These are phyloP conservation scores for Torulaspora microellipsoides DNA, from an alignment of 805 yeast species.

Conservation along the genomic window DNA sequence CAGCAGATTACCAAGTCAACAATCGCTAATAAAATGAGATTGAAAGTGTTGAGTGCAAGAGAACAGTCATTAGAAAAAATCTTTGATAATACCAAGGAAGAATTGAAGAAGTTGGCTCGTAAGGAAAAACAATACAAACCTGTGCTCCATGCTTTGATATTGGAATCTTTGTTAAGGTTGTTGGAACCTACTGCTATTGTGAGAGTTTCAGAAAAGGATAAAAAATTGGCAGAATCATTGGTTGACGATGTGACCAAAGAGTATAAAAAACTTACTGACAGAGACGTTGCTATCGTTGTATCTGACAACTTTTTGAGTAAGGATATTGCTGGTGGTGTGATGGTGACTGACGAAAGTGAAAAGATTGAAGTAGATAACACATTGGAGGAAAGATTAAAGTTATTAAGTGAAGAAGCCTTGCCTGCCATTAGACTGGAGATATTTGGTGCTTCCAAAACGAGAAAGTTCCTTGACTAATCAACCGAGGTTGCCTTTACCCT, in stretches of 20 bases:
- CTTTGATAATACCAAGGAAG: constrained; percentile 61
- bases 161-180: constrained; percentile 68
- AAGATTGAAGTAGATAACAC: constrained; percentile 90
- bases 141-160: constrained; percentile 69
- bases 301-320: constrained; percentile 58
- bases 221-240: constrained; percentile 37
- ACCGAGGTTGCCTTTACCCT: too few species aligned
- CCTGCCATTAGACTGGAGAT: constrained; percentile 90
- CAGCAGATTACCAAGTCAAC: constrained; percentile 96
- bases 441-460: constrained; percentile 77
- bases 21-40: constrained; percentile 90
- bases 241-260: constrained; percentile 55
- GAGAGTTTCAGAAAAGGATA: constrained; percentile 44
- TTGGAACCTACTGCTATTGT: constrained; percentile 66
- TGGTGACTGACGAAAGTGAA: constrained; percentile 64
- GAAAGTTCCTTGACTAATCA: constrained; percentile 81
- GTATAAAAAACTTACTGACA: constrained; percentile 60
- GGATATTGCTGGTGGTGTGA: constrained; percentile 78
- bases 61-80: constrained; percentile 74
- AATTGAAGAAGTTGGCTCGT: constrained; percentile 53
- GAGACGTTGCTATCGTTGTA: constrained; percentile 50
- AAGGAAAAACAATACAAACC: constrained; percentile 61
- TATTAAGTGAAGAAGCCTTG: constrained; percentile 76
- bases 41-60: constrained; percentile 81
- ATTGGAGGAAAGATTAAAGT: constrained; percentile 84